Evolutionary conservation across 1,284 basidiomycete species (phyloP), one percentile per base, ranked within the genome.

Genomic region (Heterobasidion occidentale): DNA sequence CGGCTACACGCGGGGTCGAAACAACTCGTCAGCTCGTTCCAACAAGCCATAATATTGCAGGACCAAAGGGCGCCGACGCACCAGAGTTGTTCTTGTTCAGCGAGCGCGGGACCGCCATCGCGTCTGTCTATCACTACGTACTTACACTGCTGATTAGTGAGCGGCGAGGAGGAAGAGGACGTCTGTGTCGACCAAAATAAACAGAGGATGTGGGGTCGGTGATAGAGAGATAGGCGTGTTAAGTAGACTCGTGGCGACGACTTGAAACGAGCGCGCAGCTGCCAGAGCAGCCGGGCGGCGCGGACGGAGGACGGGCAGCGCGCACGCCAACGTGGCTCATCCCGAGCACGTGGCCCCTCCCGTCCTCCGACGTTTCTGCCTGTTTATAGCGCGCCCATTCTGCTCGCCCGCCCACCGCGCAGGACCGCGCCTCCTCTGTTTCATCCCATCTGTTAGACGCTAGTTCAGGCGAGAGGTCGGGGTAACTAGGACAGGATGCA

Each of bases 81-180:
- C 89, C 89, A 50, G 89, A 84, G 68, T 91, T 92, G 73, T 92
- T 92, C 83, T 87, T 91, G 77, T 92, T 92, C 61, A 91, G 74
- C 36, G 72, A 56, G 35, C 64, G 61, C 14, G 62, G 20, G 15
- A 42, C 17, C n/a, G 42, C 36, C 46, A 52, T 33, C 35, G 9
- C 7, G 14, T 48, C 34, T 9, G 49, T 35, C 14, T 5, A 20
- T 46, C 20, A 47, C 27, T 38, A 12, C 11, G 36, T 33, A n/a
- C 20, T 15, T 34, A 11, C n/a, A 48, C 46, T 11, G 11, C 46
- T 14, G 9, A 17, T 42, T 14, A 27, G 27, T 27, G 27, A 27
- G 27, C 19, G n/a, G 35, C 35, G 35, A 48, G 19, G 17, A 48
- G 2, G 50, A 20, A 45, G 36, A 34, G 51, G 36, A 38, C 11